phyloP scores from a whole-genome alignment of 306 rosid species.

The Cicer arietinum region DNA sequence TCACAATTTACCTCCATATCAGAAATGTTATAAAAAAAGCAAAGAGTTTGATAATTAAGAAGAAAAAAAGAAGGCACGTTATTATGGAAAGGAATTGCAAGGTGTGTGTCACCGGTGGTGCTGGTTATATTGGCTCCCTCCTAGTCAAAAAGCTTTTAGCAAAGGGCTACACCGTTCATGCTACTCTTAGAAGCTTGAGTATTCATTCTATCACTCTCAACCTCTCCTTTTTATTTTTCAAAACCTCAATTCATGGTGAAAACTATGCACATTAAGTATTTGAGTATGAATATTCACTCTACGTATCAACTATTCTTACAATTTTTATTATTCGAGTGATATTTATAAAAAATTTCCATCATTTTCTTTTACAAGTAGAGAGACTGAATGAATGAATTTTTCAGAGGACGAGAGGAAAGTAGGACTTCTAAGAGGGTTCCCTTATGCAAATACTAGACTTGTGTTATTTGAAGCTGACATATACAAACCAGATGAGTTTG shows the following conservation, averaged over 20 bases:
- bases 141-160: constrained; percentile 53
- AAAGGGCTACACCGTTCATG: constrained; percentile 56
- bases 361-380: neutral
- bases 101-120: constrained; percentile 65
- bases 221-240: too few relatives aligned
- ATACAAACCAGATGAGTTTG: constrained; percentile 45
- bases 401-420: constrained; percentile 57
- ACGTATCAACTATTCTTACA: too few relatives aligned
- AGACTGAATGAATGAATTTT: neutral
- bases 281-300: too few relatives aligned
- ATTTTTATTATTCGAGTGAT: too few relatives aligned
- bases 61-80: neutral
- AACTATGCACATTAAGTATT: too few relatives aligned
- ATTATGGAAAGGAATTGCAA: neutral
- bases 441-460: constrained; percentile 48
- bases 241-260: too few relatives aligned
- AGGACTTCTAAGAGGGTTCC: constrained; percentile 48
- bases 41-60: too few relatives aligned
- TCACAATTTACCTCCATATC: too few relatives aligned
- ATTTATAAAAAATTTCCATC: neutral
- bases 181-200: constrained; percentile 67
- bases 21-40: too few relatives aligned
- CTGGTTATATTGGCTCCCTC: constrained; percentile 56
- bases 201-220: neutral
- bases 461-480: constrained; percentile 59